phyloP scores from a whole-genome alignment of 352 stramenopile genomes.

The Phytopythium boreale region DNA sequence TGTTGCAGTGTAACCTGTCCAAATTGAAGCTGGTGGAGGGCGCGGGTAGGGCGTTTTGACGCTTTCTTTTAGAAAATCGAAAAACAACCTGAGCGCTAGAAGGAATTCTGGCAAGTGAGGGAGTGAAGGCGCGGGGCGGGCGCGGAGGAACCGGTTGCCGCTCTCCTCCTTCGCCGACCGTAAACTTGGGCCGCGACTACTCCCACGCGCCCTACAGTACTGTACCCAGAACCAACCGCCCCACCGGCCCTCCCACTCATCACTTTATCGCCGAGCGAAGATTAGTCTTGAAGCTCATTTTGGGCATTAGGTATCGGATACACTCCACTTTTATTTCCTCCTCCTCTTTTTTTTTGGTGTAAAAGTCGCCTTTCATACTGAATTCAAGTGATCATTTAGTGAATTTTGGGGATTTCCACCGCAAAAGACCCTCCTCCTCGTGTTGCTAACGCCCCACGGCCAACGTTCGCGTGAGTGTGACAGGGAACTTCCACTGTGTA shows the following conservation, averaged over 20 bases:
- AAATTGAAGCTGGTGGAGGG: background rate
- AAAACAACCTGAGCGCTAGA: constrained; percentile 13
- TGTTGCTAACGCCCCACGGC: background rate
- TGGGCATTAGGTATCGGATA: constrained; percentile 8
- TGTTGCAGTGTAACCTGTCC: too few relatives aligned
- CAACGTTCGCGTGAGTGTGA: constrained; percentile 3
- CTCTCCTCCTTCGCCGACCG: background rate
- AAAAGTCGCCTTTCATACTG: background rate
- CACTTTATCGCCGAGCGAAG: background rate
- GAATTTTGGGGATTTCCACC: background rate
- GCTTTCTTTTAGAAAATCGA: background rate
- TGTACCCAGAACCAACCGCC: background rate
- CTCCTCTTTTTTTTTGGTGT: background rate
- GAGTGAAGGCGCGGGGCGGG: background rate
- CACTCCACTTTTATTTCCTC: background rate
- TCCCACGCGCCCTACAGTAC: too few relatives aligned
- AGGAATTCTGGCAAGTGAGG: constrained; percentile 34
- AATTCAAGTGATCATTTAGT: background rate
- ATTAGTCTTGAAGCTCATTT: background rate
- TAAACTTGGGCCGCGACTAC: constrained; percentile 1
- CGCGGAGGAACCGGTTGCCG: background rate
- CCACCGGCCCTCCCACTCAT: too few relatives aligned
- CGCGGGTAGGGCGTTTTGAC: background rate
- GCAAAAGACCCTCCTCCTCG: background rate
- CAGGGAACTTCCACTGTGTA: background rate